phyloP scores from a whole-genome alignment of 805 yeast genomes.

The Monosporozyma aerobia region DNA sequence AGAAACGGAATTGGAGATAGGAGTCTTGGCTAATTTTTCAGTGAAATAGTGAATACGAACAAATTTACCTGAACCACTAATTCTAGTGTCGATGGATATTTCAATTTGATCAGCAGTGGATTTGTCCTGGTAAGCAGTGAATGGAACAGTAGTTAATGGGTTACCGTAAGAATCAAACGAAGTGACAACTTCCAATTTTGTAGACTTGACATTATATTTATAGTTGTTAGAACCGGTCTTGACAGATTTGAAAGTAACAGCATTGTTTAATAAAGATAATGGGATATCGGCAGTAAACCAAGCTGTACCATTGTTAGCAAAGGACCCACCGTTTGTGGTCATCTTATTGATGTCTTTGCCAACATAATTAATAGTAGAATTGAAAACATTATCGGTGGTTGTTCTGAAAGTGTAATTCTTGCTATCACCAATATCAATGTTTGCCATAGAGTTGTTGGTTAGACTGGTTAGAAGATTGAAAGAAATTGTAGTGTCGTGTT shows the following conservation, averaged over 20 bases:
- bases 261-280: constrained; percentile 9
- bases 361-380: constrained; percentile 14
- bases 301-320: constrained; percentile 14
- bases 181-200: constrained; percentile 18
- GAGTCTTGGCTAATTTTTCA: constrained; percentile 5
- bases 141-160: constrained; percentile 17
- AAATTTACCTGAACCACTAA: constrained; percentile 22
- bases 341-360: constrained; percentile 12
- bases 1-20: constrained; percentile 12
- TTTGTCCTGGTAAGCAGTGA: constrained; percentile 18
- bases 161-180: constrained; percentile 19
- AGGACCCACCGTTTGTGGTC: constrained; percentile 22
- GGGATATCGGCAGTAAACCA: constrained; percentile 27
- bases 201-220: constrained; percentile 13
- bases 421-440: constrained; percentile 12
- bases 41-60: constrained; percentile 21
- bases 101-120: constrained; percentile 18
- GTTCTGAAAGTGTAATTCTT: constrained; percentile 16
- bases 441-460: constrained; percentile 9
- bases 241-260: constrained; percentile 15
- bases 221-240: constrained; percentile 10
- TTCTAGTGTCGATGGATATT: constrained; percentile 14
- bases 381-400: constrained; percentile 14
- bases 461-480: constrained; percentile 22
- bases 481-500: constrained; percentile 12